A percentile compares a stretch with the other conserved stretches of the same genome.
Conservation (phyloP, 2,329 filamentous ascomycete species). For the Nannizzia gypsea region DNA sequence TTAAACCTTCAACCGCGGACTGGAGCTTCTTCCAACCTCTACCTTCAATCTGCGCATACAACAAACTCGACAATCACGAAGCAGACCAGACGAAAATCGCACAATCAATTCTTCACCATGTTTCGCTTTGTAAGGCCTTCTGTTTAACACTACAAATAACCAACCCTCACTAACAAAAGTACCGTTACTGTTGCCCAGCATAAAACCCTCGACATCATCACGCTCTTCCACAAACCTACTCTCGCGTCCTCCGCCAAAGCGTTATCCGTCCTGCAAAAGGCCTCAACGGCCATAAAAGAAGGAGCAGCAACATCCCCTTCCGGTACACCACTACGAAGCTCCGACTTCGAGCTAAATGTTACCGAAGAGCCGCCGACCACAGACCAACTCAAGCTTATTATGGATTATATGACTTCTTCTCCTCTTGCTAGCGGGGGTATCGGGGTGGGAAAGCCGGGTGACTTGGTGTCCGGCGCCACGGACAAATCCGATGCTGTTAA, state of each 20-base stretch:
- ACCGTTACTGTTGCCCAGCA: constrained; percentile 39
- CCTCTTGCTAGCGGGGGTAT: constrained; percentile 48
- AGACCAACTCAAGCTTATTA: constrained; percentile 71
- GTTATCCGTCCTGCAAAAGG: constrained; percentile 66
- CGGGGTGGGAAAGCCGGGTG: constrained; percentile 49
- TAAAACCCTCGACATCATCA: constrained; percentile 81
- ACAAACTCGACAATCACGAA: not conserved
- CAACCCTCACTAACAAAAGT: not conserved
- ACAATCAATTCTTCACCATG: not conserved
- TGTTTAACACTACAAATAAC: not conserved
- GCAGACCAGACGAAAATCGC: not conserved
- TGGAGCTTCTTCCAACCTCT: not conserved
- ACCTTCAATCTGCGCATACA: not conserved
- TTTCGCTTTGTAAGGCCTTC: not conserved
- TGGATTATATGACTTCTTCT: constrained; percentile 63
- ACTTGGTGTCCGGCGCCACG: constrained; percentile 62
- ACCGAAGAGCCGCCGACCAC: constrained; percentile 67
- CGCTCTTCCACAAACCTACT: constrained; percentile 82
- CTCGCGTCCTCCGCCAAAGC: constrained; percentile 61
- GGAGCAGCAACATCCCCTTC: constrained; percentile 54
- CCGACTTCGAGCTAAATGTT: constrained; percentile 76
- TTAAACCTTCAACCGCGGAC: not conserved
- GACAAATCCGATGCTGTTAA: constrained; percentile 66
- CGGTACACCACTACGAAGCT: constrained; percentile 46
- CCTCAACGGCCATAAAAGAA: constrained; percentile 57